A percentile compares a stretch with the other conserved stretches of the same genome.
Conservation (phyloP, 306 rosid species). For the Quercus glauca region DNA sequence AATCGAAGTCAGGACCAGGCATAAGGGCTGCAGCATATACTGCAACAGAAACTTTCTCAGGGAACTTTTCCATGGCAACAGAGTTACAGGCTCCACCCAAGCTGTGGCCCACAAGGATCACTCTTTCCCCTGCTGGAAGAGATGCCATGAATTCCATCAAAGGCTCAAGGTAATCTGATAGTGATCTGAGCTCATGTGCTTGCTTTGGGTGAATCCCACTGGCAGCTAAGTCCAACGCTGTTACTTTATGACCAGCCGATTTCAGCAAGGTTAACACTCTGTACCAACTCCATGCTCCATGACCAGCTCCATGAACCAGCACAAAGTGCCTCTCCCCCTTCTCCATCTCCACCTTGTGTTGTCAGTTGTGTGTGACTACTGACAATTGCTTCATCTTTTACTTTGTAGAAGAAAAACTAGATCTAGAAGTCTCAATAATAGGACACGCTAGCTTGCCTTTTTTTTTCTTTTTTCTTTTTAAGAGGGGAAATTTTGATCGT, state of each 20-base stretch:
- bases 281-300: constrained; percentile 75
- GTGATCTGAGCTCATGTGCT: constrained; percentile 25
- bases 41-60: constrained; percentile 41
- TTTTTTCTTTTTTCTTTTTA: too few species aligned
- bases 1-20: constrained; percentile 31
- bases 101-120: constrained; percentile 61
- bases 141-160: constrained; percentile 35
- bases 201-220: constrained; percentile 45
- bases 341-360: not conserved
- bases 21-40: constrained; percentile 36
- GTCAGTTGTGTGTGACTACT: too few species aligned
- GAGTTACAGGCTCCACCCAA: constrained; percentile 43
- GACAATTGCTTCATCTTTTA: too few species aligned
- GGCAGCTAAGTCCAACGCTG: constrained; percentile 53
- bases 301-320: constrained; percentile 53
- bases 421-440: too few species aligned
- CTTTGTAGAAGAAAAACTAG: too few species aligned
- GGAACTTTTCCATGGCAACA: constrained; percentile 60
- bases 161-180: constrained; percentile 42
- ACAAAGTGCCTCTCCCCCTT: constrained; percentile 36
- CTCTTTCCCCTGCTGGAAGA: constrained; percentile 33
- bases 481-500: too few species aligned
- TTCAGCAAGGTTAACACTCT: constrained; percentile 34
- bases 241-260: constrained; percentile 44
- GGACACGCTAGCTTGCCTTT: too few species aligned